These are phyloP conservation scores for Lactarius indigo DNA, from an alignment of 768 basidiomycete species.

Conservation along the genomic window DNA sequence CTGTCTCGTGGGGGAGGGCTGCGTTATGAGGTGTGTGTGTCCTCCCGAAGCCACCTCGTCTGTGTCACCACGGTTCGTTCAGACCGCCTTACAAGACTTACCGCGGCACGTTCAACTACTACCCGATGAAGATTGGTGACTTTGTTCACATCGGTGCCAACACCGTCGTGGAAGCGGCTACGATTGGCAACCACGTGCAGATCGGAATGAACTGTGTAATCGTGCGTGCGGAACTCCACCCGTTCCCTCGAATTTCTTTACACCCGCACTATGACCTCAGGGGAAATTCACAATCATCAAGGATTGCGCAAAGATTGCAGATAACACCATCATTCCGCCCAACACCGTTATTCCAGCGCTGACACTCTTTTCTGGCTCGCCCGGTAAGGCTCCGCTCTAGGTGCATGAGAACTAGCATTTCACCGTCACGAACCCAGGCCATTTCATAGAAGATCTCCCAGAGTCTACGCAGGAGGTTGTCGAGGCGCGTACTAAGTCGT, in stretches of 20 bases:
- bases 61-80: slow-evolving; percentile 1
- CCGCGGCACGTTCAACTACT: slow-evolving; percentile 91
- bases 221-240: slow-evolving; percentile 53
- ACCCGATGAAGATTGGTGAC: slow-evolving; percentile 96
- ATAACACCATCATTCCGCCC: slow-evolving; percentile 85
- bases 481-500: slow-evolving; percentile 80
- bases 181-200: slow-evolving; percentile 89
- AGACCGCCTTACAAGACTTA: slow-evolving; percentile 90
- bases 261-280: slow-evolving; percentile 37
- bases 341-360: slow-evolving; percentile 92
- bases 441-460: slow-evolving; percentile 78
- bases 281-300: slow-evolving; percentile 97
- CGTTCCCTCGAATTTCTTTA: background rate
- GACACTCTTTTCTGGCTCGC: slow-evolving; percentile 81
- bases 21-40: slow-evolving; percentile 69
- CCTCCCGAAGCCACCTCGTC: background rate
- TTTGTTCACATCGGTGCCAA: slow-evolving; percentile 92
- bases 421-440: slow-evolving; percentile 44
- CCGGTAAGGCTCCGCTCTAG: slow-evolving; percentile 51
- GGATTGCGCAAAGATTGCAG: slow-evolving; percentile 87
- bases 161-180: slow-evolving; percentile 88
- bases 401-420: background rate
- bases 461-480: slow-evolving; percentile 93
- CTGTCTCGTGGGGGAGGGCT: slow-evolving; percentile 86
- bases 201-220: slow-evolving; percentile 96